Evolutionary conservation across 352 stramenopile genomes (phyloP), one percentile per base, ranked within the genome.

Genomic region (Albugo laibachii): DNA sequence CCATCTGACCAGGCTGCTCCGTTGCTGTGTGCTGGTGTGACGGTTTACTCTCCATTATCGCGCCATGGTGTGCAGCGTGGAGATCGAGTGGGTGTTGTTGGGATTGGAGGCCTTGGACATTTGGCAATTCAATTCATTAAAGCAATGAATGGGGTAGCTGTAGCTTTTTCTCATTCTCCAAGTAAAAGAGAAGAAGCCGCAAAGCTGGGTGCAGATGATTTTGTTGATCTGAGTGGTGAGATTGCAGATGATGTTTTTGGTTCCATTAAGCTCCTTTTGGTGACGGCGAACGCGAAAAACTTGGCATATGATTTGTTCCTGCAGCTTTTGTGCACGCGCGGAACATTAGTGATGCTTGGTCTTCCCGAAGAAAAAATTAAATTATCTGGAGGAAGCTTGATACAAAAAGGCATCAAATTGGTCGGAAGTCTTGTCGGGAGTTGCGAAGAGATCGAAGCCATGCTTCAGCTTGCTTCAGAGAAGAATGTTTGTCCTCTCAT

Each of bases 21-120:
- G 20, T 51, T 94, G 36, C 56, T 95, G 34, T 95, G 83, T 57
- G 80, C 81, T 8, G 83, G 83, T 16, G 69, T 94, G 48, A 95
- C 82, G 0, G 72, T 69, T 24, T 93, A 68, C 60, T 78, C 65
- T 35, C 82, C 80, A 2, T 49, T 92, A 47, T 75, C 69, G 57
- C 61, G 78, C 49, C 76, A 66, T 45, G 65, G 64, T 18, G 65
- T 62, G 2, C 54, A 76, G 53, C 24, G 50, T 4, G 67, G 65
- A 14, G 53, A 73, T 43, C 69, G 61, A 11, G 61, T 94, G 1
- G 80, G 61, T 11, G 59, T 94, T 13, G 58, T 81, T 4, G 82
- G 82, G n/a, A 76, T 92, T 48, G 82, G 82, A 15, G 82, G 82
- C 6, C 59, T 94, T 5, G 80, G 81, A 20, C 82, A 94, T 58